phyloP scores from a whole-genome alignment of 345 rosid genomes.

The Hibiscus syriacus region DNA sequence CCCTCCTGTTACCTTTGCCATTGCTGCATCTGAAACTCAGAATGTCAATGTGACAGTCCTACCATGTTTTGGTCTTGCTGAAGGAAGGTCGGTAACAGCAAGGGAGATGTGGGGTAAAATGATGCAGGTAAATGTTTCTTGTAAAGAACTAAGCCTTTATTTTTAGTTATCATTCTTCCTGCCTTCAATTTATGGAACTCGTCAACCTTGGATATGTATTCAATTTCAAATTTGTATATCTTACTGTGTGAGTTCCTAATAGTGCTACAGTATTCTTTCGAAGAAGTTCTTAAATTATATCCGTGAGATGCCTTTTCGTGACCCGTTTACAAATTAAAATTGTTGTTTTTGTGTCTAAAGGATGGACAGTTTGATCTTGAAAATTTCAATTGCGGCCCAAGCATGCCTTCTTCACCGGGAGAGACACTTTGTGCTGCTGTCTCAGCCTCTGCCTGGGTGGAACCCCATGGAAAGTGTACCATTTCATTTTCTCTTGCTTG shows the following conservation, averaged over 20 bases:
- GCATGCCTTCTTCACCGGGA: constrained; percentile 73
- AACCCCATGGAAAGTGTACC: constrained; percentile 94
- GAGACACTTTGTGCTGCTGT: constrained; percentile 92
- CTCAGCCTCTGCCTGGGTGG: constrained; percentile 98
- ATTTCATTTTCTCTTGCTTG: constrained; percentile 92
- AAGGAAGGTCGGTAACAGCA: constrained; percentile 61
- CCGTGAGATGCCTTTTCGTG: background rate
- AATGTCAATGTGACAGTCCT: constrained; percentile 84
- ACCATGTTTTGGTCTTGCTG: constrained; percentile 90
- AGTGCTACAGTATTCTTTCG: background rate
- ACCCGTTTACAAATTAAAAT: background rate
- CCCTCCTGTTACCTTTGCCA: constrained; percentile 92
- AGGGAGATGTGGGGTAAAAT: constrained; percentile 80
- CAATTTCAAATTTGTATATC: background rate
- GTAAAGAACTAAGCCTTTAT: background rate
- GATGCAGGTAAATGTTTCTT: constrained; percentile 46
- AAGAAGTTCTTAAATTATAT: background rate
- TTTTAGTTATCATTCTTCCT: background rate
- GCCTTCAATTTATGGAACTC: background rate
- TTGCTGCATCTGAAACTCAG: constrained; percentile 96
- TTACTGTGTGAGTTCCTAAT: background rate
- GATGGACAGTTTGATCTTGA: constrained; percentile 82
- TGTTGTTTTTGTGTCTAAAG: constrained; percentile 26
- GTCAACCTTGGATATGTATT: constrained; percentile 9
- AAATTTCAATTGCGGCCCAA: constrained; percentile 59